Conservation (phyloP, 345 rosid genomes). For the Eucalyptus polyanthemos region DNA sequence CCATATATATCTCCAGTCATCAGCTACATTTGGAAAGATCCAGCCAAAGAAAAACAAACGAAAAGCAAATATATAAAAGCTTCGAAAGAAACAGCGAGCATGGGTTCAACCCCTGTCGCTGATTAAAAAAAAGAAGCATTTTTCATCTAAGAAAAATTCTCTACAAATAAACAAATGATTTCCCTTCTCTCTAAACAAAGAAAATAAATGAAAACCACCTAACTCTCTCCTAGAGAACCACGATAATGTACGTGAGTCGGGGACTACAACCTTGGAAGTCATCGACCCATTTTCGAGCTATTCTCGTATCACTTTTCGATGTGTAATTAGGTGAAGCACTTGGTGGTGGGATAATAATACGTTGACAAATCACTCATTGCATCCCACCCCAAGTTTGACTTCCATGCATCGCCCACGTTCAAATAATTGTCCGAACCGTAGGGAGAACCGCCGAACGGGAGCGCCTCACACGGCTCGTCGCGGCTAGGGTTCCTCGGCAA, state of each 20-base stretch:
- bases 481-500: not conserved
- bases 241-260: not conserved
- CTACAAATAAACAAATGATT: not conserved
- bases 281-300: not conserved
- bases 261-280: not conserved
- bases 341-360: not conserved
- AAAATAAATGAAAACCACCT: not conserved
- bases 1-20: not conserved
- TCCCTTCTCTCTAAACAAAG: not conserved
- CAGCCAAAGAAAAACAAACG: not conserved
- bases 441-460: not conserved
- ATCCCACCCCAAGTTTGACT: not conserved
- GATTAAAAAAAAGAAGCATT: not conserved
- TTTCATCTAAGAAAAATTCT: not conserved
- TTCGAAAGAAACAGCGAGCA: not conserved
- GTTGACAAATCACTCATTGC: not conserved
- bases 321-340: not conserved
- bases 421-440: not conserved
- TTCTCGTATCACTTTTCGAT: not conserved
- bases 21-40: not conserved
- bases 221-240: not conserved
- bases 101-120: not conserved
- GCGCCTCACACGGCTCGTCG: not conserved
- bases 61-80: not conserved
- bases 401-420: not conserved